These are phyloP conservation scores for Teratosphaeria zuluensis DNA, from an alignment of 2,329 filamentous ascomycete genomes.

Conservation along the genomic window DNA sequence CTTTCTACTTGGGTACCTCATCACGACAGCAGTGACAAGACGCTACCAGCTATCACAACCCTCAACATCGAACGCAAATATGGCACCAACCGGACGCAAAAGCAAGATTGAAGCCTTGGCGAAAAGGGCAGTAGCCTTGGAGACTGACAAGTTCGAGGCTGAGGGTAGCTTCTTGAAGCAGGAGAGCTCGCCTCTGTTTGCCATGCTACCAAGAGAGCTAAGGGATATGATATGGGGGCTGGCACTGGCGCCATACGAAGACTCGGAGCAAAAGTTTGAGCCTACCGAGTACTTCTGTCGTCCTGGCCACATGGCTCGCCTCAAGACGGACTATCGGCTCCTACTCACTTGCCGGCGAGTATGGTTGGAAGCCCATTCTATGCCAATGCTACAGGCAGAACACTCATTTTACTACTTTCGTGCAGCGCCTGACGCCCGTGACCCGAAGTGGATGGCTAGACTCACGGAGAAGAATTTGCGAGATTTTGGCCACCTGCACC, in stretches of 20 bases:
- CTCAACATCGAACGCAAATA: not conserved
- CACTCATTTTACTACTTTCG: constrained; percentile 17
- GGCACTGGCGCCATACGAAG: constrained; percentile 23
- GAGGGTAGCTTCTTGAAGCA: not conserved
- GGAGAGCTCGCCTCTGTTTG: constrained; percentile 13
- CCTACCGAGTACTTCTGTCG: constrained; percentile 23
- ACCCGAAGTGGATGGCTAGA: constrained; percentile 3
- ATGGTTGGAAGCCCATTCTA: constrained; percentile 25
- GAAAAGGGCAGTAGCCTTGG: not conserved
- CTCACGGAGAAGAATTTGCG: constrained; percentile 8
- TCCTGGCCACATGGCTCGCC: constrained; percentile 21
- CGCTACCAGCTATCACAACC: not conserved
- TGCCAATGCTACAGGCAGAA: constrained; percentile 23
- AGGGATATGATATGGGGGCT: constrained; percentile 28
- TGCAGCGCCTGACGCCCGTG: constrained; percentile 5
- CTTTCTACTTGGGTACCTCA: not conserved
- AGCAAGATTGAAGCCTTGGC: not conserved
- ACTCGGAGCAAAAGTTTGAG: constrained; percentile 15
- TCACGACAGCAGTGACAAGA: not conserved
- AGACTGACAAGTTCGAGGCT: not conserved
- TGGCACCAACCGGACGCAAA: not conserved
- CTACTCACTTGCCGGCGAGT: constrained; percentile 27
- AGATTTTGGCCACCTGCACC: constrained; percentile 12
- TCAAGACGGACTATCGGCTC: constrained; percentile 15
- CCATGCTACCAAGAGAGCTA: constrained; percentile 23